phyloP scores from a whole-genome alignment of 176 grass and related monocot species.

The Eragrostis curvula region DNA sequence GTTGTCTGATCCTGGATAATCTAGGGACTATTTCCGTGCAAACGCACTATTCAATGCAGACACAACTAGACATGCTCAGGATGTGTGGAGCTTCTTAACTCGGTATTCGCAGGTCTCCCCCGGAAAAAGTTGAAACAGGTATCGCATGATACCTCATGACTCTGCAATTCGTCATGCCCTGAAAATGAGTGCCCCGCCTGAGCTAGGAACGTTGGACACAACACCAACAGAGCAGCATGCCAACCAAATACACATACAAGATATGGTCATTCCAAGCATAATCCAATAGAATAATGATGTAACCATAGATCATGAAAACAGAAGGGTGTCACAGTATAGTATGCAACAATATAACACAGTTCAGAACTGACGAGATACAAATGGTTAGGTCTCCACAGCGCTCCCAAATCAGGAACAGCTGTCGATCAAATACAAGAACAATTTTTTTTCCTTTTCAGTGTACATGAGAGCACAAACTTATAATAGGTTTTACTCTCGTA shows the following conservation, averaged over 20 bases:
- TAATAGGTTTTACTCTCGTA: slow-evolving; percentile 28
- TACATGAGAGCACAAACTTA: slow-evolving; percentile 44
- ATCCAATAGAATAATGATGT: slow-evolving; percentile 8
- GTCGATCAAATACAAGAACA: slow-evolving; percentile 32
- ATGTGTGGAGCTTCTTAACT: too few species aligned
- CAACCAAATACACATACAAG: neutral
- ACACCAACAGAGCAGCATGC: neutral
- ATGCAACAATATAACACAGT: slow-evolving; percentile 22
- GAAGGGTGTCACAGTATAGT: neutral
- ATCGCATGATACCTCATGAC: neutral
- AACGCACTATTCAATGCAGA: too few species aligned
- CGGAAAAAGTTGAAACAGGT: neutral
- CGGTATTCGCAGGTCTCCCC: neutral
- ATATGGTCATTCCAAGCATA: neutral
- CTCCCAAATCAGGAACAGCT: slow-evolving; percentile 29
- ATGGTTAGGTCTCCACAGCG: slow-evolving; percentile 38
- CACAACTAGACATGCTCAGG: too few species aligned
- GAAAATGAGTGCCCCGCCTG: neutral
- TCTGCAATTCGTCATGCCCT: neutral
- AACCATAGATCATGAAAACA: neutral
- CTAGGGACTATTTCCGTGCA: too few species aligned
- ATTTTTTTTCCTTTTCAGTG: slow-evolving; percentile 27
- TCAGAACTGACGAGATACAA: slow-evolving; percentile 42
- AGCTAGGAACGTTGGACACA: neutral
- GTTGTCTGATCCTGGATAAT: too few species aligned